Conservation (phyloP, 306 rosid species). For the Vigna radiata region DNA sequence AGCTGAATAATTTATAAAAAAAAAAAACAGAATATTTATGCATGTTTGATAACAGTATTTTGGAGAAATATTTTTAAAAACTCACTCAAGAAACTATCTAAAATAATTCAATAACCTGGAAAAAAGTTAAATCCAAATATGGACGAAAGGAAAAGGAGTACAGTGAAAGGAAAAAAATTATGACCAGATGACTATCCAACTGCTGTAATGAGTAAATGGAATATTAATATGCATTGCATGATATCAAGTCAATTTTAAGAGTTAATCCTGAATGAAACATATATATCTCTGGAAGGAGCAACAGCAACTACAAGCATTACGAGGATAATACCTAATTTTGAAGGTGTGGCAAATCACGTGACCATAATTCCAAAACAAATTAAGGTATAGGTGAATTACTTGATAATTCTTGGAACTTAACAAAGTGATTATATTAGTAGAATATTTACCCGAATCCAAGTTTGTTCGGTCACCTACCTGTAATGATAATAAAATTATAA, state of each 20-base stretch:
- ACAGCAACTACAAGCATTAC: slow-evolving; percentile 21
- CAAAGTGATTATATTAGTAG: slow-evolving; percentile 34
- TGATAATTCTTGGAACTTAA: background rate
- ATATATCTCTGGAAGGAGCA: slow-evolving; percentile 19
- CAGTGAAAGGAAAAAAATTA: background rate
- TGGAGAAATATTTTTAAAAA: background rate
- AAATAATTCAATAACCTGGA: background rate
- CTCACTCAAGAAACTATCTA: background rate
- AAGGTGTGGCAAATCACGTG: background rate
- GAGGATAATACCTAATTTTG: background rate
- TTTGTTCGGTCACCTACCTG: background rate
- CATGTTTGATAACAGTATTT: background rate
- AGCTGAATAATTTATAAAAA: background rate
- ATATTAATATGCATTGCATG: background rate
- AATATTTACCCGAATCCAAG: slow-evolving; percentile 8
- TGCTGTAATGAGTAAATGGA: background rate
- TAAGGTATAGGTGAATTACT: background rate
- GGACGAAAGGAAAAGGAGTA: background rate
- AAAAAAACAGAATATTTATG: background rate
- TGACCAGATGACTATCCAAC: background rate
- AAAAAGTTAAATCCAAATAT: background rate
- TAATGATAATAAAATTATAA: slow-evolving; percentile 13
- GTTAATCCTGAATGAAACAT: background rate
- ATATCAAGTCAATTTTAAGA: background rate
- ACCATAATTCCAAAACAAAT: background rate